Base-by-base conservation (phyloP, 179 eudicot species). In the Silene vulgaris region DNA sequence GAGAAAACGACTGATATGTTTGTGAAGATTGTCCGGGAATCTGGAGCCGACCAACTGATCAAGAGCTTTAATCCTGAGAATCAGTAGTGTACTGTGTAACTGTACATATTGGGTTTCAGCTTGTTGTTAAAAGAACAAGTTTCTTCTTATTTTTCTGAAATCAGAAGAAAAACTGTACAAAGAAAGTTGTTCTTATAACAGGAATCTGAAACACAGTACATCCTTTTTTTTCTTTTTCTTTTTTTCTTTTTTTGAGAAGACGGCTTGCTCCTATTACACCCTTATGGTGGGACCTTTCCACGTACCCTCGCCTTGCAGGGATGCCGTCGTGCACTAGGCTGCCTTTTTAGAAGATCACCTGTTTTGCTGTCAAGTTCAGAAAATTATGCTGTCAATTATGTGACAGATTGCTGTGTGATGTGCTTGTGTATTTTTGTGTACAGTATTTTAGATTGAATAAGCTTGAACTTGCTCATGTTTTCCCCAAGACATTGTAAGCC, bases 1-100 rank as follows among this genome's bases (percentile, higher is more conserved):
- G 82, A 82, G 48, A 84, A 83, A 57, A 64, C 85, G 5, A 81
- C 75, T 45, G 0, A 9, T 40, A 87, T 88, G 73, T 87, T 91
- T 74, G 80, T 75, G 52, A 84, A 83, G 64, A 82, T 89, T 35
- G 78, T 77, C 11, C 71, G 87, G 69, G 88, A 86, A 73, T 88
- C 87, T 1, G 86, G 82, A 63, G 84, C 76, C 50, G 86, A 85
- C 2, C 65, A 83, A 35, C 71, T 85, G 40, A 65, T 85, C 19
- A 80, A 80, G 13, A 80, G 72, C 56, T 81, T 83, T 83, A 82
- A 75, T 30, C 60, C 76, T 71, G 62, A 35, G 65, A 77, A 45
- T 35, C 37, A 0, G 76, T 65, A 48, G 8, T 23, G 59, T 76
- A 26, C 43, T 26, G 32, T 64, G 20, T 16, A 2, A 26, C 21